Conservation (phyloP, 2,329 filamentous ascomycete genomes). For the Penicillium sp. region DNA sequence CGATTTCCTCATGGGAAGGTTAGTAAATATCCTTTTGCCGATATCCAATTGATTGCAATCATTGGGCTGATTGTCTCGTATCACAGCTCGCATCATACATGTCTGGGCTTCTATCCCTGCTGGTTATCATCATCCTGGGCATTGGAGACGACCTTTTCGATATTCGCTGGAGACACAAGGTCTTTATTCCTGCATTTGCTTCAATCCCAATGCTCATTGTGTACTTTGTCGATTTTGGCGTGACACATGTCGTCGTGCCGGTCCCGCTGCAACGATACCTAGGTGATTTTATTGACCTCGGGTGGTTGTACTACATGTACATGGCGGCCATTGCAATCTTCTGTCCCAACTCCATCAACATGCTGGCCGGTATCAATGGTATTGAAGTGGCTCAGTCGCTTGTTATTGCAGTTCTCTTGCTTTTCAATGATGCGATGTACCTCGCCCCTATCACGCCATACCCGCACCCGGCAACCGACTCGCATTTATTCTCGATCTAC, state of each 20-base stretch:
- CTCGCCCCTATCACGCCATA: conserved; percentile 74
- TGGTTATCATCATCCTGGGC: conserved; percentile 87
- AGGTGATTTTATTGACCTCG: conserved; percentile 82
- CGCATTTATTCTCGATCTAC: conserved; percentile 94
- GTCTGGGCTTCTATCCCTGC: conserved; percentile 89
- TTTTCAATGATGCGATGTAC: conserved; percentile 87
- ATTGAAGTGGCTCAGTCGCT: conserved; percentile 95
- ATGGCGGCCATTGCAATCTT: conserved; percentile 98
- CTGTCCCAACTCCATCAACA: conserved; percentile 98
- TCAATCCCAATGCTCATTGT: conserved; percentile 92
- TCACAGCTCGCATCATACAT: conserved; percentile 86
- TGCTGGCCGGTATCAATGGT: conserved; percentile 98
- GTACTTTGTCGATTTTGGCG: conserved; percentile 98
- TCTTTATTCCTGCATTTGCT: conserved; percentile 94
- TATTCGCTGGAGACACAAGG: conserved; percentile 98
- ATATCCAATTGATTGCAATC: neutral
- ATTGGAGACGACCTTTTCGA: conserved; percentile 97
- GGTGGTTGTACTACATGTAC: conserved; percentile 87
- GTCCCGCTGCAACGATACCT: conserved; percentile 82
- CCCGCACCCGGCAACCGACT: conserved; percentile 92
- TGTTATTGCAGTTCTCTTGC: conserved; percentile 81
- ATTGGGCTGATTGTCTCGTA: conserved; percentile 10
- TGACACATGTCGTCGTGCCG: conserved; percentile 92
- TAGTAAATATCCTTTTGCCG: neutral
- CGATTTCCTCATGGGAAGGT: conserved; percentile 95